phyloP scores from a whole-genome alignment of 2,329 filamentous ascomycete species.

The Calonectria pseudoturangicola region DNA sequence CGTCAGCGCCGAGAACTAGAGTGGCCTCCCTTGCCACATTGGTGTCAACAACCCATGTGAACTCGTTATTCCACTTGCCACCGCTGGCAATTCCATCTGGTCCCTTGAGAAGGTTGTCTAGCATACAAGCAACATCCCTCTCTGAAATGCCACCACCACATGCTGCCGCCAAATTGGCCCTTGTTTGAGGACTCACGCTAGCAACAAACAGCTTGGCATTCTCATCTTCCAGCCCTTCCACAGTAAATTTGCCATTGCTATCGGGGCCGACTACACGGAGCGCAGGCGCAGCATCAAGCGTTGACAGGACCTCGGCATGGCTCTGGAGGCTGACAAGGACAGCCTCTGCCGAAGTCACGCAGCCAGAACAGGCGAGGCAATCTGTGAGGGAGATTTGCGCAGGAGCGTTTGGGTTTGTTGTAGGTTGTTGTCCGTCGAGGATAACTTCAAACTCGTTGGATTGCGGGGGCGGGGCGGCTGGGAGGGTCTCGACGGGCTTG shows the following conservation, averaged over 20 bases:
- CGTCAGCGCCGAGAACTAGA: constrained; percentile 86
- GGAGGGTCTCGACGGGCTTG: constrained; percentile 95
- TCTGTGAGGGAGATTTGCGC: constrained; percentile 97
- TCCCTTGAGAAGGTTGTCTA: constrained; percentile 84
- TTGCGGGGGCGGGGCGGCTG: constrained; percentile 68
- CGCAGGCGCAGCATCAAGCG: constrained; percentile 81
- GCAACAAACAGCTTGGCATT: constrained; percentile 90
- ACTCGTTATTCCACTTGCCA: constrained; percentile 83
- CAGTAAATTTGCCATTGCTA: constrained; percentile 58
- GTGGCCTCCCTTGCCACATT: constrained; percentile 88
- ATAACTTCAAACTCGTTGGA: constrained; percentile 87
- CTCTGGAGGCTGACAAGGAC: constrained; percentile 97
- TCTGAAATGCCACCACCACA: constrained; percentile 83
- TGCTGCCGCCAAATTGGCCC: constrained; percentile 91
- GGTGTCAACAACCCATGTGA: constrained; percentile 93
- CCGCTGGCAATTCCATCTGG: constrained; percentile 80
- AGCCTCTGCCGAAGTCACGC: constrained; percentile 97
- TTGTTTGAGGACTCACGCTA: constrained; percentile 92
- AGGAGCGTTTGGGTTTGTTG: constrained; percentile 76
- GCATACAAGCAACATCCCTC: constrained; percentile 85
- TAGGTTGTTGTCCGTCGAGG: constrained; percentile 85
- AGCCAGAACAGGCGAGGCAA: constrained; percentile 97
- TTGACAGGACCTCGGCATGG: constrained; percentile 90
- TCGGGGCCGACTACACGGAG: constrained; percentile 63
- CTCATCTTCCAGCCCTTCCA: constrained; percentile 73